Percentiles rank a stretch among this genome's conserved stretches.
Conservation (phyloP, 2,329 filamentous ascomycete genomes). For the Paecilomyces formosus region DNA sequence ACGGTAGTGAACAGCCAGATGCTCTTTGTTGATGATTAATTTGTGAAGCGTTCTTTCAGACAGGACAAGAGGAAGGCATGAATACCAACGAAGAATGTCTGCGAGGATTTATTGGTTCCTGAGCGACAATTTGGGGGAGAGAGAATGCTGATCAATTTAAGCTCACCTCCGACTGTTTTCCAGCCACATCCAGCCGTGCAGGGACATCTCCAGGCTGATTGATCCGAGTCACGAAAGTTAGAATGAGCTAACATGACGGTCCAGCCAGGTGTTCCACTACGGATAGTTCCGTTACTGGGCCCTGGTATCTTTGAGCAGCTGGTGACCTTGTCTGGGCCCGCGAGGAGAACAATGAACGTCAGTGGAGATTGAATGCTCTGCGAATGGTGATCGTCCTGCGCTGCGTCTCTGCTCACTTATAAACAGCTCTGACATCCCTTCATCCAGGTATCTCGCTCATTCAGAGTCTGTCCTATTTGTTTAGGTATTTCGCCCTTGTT, state of each 20-base stretch:
- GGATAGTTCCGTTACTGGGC: background rate
- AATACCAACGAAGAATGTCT: background rate
- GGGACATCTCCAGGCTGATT: background rate
- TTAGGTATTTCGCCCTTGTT: background rate
- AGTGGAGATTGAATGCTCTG: background rate
- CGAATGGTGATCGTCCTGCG: background rate
- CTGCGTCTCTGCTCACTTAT: background rate
- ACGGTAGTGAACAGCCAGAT: background rate
- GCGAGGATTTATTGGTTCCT: background rate
- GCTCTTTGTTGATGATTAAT: background rate
- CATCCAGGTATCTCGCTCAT: background rate
- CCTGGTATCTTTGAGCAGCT: background rate
- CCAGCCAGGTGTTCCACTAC: background rate
- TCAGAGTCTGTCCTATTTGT: background rate
- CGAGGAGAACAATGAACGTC: background rate
- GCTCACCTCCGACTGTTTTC: background rate
- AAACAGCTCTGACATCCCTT: background rate
- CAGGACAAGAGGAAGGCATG: background rate
- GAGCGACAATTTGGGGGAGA: background rate
- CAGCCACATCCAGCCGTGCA: background rate
- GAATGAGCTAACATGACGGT: background rate
- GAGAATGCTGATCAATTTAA: background rate
- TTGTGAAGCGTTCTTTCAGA: background rate
- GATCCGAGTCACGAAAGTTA: background rate
- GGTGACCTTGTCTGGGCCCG: background rate